Conservation (phyloP, 2,329 filamentous ascomycete species). For the Passalora sequoiae region DNA sequence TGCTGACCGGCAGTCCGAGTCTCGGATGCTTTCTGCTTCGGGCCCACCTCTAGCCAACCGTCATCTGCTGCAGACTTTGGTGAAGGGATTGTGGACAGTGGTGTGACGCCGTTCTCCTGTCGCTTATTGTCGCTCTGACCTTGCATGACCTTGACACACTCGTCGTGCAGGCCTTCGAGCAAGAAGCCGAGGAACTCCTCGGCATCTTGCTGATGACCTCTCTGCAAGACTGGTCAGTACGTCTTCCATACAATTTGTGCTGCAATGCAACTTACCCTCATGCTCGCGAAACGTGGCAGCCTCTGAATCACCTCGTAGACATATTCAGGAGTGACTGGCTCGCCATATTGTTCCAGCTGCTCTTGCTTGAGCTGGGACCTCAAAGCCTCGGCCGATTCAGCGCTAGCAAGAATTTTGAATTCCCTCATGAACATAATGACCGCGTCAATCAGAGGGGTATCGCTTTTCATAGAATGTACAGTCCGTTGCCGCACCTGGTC, state of each 20-base stretch:
- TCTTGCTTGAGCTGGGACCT: conserved; percentile 69
- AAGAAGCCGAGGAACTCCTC: conserved; percentile 95
- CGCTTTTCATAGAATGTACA: conserved; percentile 86
- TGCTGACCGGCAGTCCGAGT: conserved; percentile 72
- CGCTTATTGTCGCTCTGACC: conserved; percentile 27
- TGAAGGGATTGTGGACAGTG: conserved; percentile 42
- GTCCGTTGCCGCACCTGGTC: conserved; percentile 80
- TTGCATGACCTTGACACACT: conserved; percentile 71
- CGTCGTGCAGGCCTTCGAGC: conserved; percentile 86
- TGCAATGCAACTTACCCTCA: conserved; percentile 61
- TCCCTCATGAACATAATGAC: conserved; percentile 97
- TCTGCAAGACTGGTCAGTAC: conserved; percentile 44
- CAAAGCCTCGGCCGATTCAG: conserved; percentile 66
- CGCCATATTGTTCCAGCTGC: conserved; percentile 84
- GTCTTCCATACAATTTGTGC: not conserved
- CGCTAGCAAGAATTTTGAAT: conserved; percentile 80
- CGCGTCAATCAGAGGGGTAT: conserved; percentile 87
- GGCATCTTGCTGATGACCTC: conserved; percentile 94
- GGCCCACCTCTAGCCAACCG: conserved; percentile 92
- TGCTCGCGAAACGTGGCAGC: conserved; percentile 81
- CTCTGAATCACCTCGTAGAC: conserved; percentile 89
- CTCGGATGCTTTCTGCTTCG: conserved; percentile 79
- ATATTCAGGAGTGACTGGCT: conserved; percentile 87
- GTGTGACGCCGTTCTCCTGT: conserved; percentile 32
- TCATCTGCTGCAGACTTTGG: conserved; percentile 34